Conservation (phyloP, 495 filamentous ascomycete species). For the Penicillium atrosanguineum region DNA sequence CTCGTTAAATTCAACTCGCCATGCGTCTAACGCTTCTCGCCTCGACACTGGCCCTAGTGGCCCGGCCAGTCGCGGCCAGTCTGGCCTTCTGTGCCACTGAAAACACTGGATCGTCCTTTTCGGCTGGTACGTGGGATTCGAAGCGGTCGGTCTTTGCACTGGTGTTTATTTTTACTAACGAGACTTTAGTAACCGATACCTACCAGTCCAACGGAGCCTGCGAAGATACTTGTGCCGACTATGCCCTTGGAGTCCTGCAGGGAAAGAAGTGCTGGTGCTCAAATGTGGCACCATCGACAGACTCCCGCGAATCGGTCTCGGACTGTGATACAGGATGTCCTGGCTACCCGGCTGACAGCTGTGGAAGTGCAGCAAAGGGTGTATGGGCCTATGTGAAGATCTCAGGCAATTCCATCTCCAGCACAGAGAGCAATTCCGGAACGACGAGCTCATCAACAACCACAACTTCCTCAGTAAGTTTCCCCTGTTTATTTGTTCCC, state of each 20-base stretch:
- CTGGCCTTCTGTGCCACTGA: slow-evolving; percentile 44
- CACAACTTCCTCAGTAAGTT: slow-evolving; percentile 29
- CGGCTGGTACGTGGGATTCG: slow-evolving; percentile 24
- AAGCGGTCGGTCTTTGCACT: neutral
- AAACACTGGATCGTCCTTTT: slow-evolving; percentile 44
- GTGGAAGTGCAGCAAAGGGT: slow-evolving; percentile 53
- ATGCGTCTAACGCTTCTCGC: slow-evolving; percentile 19
- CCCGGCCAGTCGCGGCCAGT: slow-evolving; percentile 16
- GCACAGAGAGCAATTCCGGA: slow-evolving; percentile 32
- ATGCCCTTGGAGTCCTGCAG: slow-evolving; percentile 68
- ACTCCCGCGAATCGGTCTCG: slow-evolving; percentile 27
- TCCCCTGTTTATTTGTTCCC: neutral
- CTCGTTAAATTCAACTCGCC: neutral
- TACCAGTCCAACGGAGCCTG: slow-evolving; percentile 71
- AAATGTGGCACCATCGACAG: slow-evolving; percentile 58
- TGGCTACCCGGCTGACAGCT: slow-evolving; percentile 63
- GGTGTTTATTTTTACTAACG: neutral
- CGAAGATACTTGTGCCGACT: slow-evolving; percentile 51
- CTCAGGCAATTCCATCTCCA: slow-evolving; percentile 25
- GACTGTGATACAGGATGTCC: slow-evolving; percentile 62
- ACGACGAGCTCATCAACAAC: slow-evolving; percentile 18
- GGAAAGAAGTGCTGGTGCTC: slow-evolving; percentile 72
- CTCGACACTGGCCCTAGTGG: slow-evolving; percentile 14
- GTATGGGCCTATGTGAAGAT: slow-evolving; percentile 60
- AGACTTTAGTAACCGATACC: slow-evolving; percentile 42